phyloP scores from a whole-genome alignment of 1,284 basidiomycete species.

The Phellopilus nigrolimitatus region DNA sequence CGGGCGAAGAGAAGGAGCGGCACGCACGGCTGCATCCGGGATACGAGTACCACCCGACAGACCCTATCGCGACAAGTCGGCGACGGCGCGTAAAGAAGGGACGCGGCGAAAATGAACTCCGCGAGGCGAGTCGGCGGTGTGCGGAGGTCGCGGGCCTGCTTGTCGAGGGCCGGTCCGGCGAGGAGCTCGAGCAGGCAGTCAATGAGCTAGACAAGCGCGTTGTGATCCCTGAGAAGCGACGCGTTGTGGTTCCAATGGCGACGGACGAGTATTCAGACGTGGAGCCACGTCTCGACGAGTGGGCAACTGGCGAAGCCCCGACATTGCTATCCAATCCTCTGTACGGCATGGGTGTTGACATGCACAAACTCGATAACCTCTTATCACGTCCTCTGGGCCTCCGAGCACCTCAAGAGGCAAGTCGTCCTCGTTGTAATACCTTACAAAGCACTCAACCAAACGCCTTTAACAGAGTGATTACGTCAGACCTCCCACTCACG shows the following conservation, averaged over 20 bases:
- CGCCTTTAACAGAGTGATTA: too few relatives aligned
- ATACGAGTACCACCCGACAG: conserved; percentile 42
- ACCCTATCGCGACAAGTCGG: conserved; percentile 28
- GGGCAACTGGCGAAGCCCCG: background rate
- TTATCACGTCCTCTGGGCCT: background rate
- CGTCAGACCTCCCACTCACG: too few relatives aligned
- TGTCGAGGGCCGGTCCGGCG: conserved; percentile 4
- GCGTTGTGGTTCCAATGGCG: background rate
- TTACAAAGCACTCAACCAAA: background rate
- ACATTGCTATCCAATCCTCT: background rate
- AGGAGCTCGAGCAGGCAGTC: conserved; percentile 8
- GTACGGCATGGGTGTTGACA: background rate
- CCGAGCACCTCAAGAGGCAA: background rate
- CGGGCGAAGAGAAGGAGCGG: conserved; percentile 42
- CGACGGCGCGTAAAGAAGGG: conserved; percentile 22
- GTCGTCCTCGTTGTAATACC: background rate
- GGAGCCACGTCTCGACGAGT: background rate
- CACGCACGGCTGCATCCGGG: conserved; percentile 43
- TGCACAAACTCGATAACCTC: background rate
- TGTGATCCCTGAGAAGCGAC: background rate
- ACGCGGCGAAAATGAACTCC: conserved; percentile 8
- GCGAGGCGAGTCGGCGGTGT: conserved; percentile 4
- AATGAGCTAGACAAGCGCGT: background rate
- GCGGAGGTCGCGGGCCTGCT: conserved; percentile 10
- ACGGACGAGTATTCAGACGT: background rate